Conservation (phyloP, 805 yeast species). For the Candida pseudofarinosa region DNA sequence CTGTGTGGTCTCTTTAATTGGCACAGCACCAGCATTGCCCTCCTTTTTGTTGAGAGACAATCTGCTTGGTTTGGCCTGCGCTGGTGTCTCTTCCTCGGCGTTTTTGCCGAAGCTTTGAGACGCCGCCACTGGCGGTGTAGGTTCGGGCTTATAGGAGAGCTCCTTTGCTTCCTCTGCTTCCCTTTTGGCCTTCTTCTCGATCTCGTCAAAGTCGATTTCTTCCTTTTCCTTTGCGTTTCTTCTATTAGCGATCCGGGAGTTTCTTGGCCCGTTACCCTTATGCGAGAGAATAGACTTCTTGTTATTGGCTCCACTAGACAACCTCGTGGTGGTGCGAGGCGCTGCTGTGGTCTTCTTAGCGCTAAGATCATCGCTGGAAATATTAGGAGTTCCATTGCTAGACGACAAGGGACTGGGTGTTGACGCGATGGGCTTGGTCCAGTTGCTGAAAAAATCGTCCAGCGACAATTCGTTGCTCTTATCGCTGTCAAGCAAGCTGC, state of each 20-base stretch:
- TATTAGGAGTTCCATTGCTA: slow-evolving; percentile 41
- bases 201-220: slow-evolving; percentile 55
- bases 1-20: slow-evolving; percentile 53
- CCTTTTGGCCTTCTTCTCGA: slow-evolving; percentile 72
- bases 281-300: slow-evolving; percentile 44
- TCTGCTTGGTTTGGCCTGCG: neutral
- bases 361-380: slow-evolving; percentile 33
- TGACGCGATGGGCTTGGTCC: slow-evolving; percentile 74
- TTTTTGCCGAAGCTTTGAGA: slow-evolving; percentile 1
- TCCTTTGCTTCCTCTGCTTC: slow-evolving; percentile 69
- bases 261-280: slow-evolving; percentile 49
- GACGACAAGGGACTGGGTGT: slow-evolving; percentile 51
- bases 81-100: slow-evolving; percentile 1
- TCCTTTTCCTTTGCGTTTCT: slow-evolving; percentile 42
- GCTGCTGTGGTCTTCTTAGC: slow-evolving; percentile 19
- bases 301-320: slow-evolving; percentile 13
- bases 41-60: slow-evolving; percentile 6
- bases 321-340: slow-evolving; percentile 14
- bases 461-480: slow-evolving; percentile 42
- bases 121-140: slow-evolving; percentile 14
- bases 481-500: slow-evolving; percentile 14
- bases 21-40: slow-evolving; percentile 13
- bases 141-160: slow-evolving; percentile 48
- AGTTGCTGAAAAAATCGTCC: slow-evolving; percentile 88
- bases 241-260: slow-evolving; percentile 55